These are phyloP conservation scores for Jaltomata sinuosa DNA, from an alignment of 257 asterid species.

Conservation along the genomic window DNA sequence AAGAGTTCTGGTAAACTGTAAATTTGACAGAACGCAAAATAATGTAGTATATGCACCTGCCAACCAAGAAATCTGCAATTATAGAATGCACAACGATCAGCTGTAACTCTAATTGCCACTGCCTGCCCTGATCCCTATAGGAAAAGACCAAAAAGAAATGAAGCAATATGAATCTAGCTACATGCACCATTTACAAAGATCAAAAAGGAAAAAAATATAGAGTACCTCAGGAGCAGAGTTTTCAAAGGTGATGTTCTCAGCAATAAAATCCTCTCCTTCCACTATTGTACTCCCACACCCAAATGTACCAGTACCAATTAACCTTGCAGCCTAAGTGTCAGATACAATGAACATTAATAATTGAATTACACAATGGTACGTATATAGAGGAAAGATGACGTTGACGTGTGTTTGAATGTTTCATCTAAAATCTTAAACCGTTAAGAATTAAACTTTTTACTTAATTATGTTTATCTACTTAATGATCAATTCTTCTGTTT, in stretches of 20 bases:
- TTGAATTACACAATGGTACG: neutral
- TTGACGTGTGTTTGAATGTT: neutral
- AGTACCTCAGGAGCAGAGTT: constrained; percentile 77
- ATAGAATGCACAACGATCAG: constrained; percentile 88
- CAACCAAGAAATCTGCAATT: constrained; percentile 92
- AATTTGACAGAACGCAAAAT: neutral
- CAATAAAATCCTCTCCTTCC: constrained; percentile 96
- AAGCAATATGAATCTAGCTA: neutral
- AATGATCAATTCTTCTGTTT: neutral
- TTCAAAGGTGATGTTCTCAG: constrained; percentile 91
- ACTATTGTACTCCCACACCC: constrained; percentile 83
- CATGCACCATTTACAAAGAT: neutral
- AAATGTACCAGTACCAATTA: constrained; percentile 94
- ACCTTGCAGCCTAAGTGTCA: constrained; percentile 42
- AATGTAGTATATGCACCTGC: constrained; percentile 46
- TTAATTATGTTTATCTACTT: neutral
- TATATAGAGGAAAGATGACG: neutral
- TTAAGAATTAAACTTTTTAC: neutral
- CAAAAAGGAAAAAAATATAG: neutral
- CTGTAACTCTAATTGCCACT: constrained; percentile 86
- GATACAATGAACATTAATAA: neutral
- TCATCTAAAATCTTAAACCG: neutral
- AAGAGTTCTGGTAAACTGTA: neutral
- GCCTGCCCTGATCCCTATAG: constrained; percentile 93
- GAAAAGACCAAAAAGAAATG: neutral